Evolutionary conservation across 805 yeast genomes (phyloP), one percentile per base, ranked within the genome.

Genomic region (Starmerella asiatica): DNA sequence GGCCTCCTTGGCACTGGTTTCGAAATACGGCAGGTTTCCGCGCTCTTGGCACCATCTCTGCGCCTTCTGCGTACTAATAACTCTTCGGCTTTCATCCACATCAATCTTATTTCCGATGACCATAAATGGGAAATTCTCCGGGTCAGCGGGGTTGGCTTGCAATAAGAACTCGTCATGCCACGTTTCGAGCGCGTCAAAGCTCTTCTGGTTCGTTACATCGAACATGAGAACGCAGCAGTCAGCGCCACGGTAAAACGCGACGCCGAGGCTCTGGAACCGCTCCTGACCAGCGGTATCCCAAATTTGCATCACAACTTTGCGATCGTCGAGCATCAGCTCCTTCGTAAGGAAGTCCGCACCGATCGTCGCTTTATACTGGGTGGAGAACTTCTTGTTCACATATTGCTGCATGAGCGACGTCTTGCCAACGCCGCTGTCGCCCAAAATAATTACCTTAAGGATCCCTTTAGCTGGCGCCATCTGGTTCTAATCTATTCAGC

Each of bases 261-360:
- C 96, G 14, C 97, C 97, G 46, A 88, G 67, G 43, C 93, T 79
- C 63, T 91, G 97, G 69, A 88, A 88, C 54, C 98, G 71, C 62
- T 88, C 98, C 65, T 88, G 98, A 28, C 98, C 98, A 6, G 97
- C 97, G 32, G 98, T 88, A 57, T 88, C 98, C 98, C 98, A 88
- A 40, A 91, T 79, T 50, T 65, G 70, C 69, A 79, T 69, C 18
- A 83, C 76, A 7, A 79, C 85, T 48, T 72, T 71, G 53, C 79
- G 79, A 59, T 79, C 91, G 58, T 91, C 97, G 43, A 91, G 73
- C 21, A 70, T 65, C 44, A 88, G 73, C 54, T 88, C 97, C 60
- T 86, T 88, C 29, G 96, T 88, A 47, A 85, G 69, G 58, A 88
- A 88, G 59, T 91, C 97, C 2, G 97, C 97, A 8, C 98, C 98